phyloP scores from a whole-genome alignment of 2,329 filamentous ascomycete species.

The Didymella pinodella region DNA sequence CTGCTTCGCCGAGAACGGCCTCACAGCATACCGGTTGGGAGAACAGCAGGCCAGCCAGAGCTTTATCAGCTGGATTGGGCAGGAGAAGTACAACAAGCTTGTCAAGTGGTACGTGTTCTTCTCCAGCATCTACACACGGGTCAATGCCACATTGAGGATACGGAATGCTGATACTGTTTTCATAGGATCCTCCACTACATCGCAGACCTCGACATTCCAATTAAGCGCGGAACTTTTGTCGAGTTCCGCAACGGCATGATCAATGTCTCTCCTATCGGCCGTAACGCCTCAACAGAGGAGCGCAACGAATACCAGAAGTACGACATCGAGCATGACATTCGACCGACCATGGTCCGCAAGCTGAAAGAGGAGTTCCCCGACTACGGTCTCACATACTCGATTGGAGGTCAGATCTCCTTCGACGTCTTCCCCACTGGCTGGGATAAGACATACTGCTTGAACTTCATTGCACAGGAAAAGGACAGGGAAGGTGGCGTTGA shows the following conservation, averaged over 20 bases:
- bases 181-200: conserved; percentile 75
- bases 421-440: conserved; percentile 96
- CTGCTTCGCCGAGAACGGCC: conserved; percentile 96
- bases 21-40: conserved; percentile 88
- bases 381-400: conserved; percentile 88
- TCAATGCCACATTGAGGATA: not conserved
- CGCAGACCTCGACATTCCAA: conserved; percentile 81
- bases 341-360: conserved; percentile 76
- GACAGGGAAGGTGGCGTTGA: conserved; percentile 69
- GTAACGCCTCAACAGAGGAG: conserved; percentile 84
- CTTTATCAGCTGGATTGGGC: conserved; percentile 93
- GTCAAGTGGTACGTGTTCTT: conserved; percentile 61
- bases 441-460: conserved; percentile 98
- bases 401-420: conserved; percentile 97
- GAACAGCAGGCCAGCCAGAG: conserved; percentile 76
- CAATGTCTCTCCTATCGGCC: conserved; percentile 82
- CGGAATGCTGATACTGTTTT: conserved; percentile 43
- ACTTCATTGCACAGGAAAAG: conserved; percentile 84
- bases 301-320: conserved; percentile 82
- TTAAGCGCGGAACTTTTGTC: conserved; percentile 85
- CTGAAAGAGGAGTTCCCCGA: conserved; percentile 84
- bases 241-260: conserved; percentile 94
- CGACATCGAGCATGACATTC: conserved; percentile 78
- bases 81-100: conserved; percentile 82
- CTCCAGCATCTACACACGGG: not conserved